A percentile compares a stretch with the other conserved stretches of the same genome.
These are phyloP conservation scores for Colletotrichum echinochloae DNA, from an alignment of 2,329 filamentous ascomycete genomes.

Conservation along the genomic window DNA sequence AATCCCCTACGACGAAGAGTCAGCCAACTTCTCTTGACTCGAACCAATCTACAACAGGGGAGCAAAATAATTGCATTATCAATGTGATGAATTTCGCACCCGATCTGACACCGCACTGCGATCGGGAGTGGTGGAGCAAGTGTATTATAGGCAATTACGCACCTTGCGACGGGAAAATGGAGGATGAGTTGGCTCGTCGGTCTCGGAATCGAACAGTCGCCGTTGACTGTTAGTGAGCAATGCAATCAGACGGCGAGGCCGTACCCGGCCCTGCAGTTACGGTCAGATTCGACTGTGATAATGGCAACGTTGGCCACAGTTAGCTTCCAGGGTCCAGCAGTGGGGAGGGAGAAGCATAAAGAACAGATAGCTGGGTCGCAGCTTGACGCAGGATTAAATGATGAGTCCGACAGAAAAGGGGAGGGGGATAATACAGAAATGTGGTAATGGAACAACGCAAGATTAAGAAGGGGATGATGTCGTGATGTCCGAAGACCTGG, in stretches of 20 bases:
- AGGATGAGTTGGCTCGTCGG: constrained; percentile 24
- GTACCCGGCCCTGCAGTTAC: constrained; percentile 17
- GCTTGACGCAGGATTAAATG: constrained; percentile 1
- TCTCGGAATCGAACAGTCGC: constrained; percentile 24
- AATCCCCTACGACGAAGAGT: constrained; percentile 29
- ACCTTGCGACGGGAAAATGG: constrained; percentile 39
- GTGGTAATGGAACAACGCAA: background rate
- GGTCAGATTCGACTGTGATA: constrained; percentile 22
- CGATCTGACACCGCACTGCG: background rate
- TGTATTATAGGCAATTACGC: constrained; percentile 16
- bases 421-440: background rate
- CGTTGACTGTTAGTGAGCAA: constrained; percentile 18
- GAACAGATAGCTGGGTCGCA: constrained; percentile 37
- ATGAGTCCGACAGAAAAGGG: background rate
- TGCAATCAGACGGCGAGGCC: constrained; percentile 23
- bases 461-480: constrained; percentile 1
- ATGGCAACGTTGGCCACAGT: constrained; percentile 21
- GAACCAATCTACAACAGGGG: background rate
- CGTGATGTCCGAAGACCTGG: constrained; percentile 13
- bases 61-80: background rate
- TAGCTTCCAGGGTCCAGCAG: constrained; percentile 35
- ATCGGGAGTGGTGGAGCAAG: constrained; percentile 1
- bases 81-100: background rate
- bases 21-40: constrained; percentile 13
- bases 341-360: constrained; percentile 24